Percentiles rank a stretch among this genome's conserved stretches.
phyloP scores from a whole-genome alignment of 352 stramenopile species.

The Phytophthora hybrid region DNA sequence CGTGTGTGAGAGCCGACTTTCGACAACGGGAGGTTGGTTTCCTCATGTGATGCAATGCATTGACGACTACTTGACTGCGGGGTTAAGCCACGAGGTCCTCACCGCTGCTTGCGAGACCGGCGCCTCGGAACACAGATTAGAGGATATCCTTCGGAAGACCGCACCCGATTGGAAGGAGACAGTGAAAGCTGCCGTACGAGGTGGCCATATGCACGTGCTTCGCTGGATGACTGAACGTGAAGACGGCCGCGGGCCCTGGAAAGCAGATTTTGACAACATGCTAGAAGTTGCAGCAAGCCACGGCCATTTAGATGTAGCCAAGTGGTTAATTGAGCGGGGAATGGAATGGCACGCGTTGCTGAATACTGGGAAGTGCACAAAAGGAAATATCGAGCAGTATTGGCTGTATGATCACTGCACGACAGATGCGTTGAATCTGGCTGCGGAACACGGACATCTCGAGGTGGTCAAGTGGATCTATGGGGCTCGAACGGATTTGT shows the following conservation, averaged over 20 bases:
- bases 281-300: slow-evolving; percentile 4
- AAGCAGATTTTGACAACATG: too few relatives aligned
- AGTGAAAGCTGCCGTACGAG: too few relatives aligned
- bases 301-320: slow-evolving; percentile 1
- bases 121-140: background rate
- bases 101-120: slow-evolving; percentile 6
- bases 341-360: background rate
- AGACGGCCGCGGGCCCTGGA: too few relatives aligned
- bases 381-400: background rate
- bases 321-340: slow-evolving; percentile 1
- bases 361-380: background rate
- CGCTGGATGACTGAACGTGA: too few relatives aligned
- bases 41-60: background rate
- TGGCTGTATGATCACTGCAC: background rate
- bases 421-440: background rate
- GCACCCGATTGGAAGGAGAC: background rate
- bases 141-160: background rate
- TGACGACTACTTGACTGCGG: background rate
- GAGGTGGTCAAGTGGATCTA: background rate
- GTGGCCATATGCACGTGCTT: too few relatives aligned
- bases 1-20: background rate
- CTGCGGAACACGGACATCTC: background rate
- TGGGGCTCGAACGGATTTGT: background rate
- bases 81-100: background rate
- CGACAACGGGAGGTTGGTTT: background rate